Base-by-base conservation (phyloP, 2,329 filamentous ascomycete species). In the Clonostachys chloroleuca region DNA sequence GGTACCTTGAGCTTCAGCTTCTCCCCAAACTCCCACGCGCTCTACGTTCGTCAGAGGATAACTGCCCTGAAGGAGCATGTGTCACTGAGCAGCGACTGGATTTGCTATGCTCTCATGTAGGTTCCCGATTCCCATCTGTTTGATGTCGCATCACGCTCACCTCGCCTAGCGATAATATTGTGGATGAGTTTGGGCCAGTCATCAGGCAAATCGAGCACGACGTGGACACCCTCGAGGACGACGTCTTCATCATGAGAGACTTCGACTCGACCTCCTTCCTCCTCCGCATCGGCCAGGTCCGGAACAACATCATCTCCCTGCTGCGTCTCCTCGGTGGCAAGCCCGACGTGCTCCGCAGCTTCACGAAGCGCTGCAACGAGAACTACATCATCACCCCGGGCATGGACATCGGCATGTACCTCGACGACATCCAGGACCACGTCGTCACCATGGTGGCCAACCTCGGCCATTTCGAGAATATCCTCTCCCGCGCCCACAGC, bases 361-460 rank as follows among this genome's bases (percentile, higher is more conserved):
- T 99, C 62, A 95, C 94, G 45, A 99, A 99, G 74, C 89, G 95
- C 45, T 99, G 94, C 80, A 99, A 97, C 64, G 92, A 96, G 62
- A 90, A 95, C 54, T 97, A 95, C 74, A 87, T 89, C 54, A 88
- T 97, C 45, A 96, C 94, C 2, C 94, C 94, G 7, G 88, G 92
- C 42, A 94, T 94, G 72, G 94, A 99, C 62, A 96, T 99, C 54
- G 94, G 92, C 20, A 81, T 99, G 59, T 99, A 99, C 63, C 80
- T 99, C 35, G 90, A 90, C 60, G 94, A 99, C 69, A 96, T 99
- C 54, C 94, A 99, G 68, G 94, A 99, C 69, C 94, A 99, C 78
- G 92, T 99, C 46, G 90, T 99, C 50, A 99, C 94, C 42, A 97
- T 97, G 92, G 95, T 96, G 80, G 92, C 89, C 56, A 99, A 95